phyloP scores from a whole-genome alignment of 192 early-diverging fungal genomes.

The Phycomyces nitens region DNA sequence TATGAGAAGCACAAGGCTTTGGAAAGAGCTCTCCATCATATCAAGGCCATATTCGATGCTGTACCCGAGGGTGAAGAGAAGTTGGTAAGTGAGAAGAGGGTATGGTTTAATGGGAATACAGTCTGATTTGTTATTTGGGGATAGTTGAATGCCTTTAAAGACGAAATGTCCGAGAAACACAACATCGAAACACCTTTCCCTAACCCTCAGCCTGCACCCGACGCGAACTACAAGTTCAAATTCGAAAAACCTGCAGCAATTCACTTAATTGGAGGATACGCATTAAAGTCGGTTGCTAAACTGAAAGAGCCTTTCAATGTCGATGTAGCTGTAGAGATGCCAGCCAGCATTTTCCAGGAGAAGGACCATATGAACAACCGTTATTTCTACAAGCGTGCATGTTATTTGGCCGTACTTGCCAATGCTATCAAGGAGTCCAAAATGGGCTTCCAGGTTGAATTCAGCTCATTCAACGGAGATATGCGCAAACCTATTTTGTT shows the following conservation, averaged over 20 bases:
- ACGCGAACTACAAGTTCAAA: conserved; percentile 74
- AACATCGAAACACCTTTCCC: conserved; percentile 72
- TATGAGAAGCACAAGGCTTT: conserved; percentile 55
- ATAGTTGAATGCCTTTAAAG: conserved; percentile 42
- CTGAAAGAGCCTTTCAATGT: conserved; percentile 65
- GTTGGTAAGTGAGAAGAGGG: conserved; percentile 35
- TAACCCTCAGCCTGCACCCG: conserved; percentile 64
- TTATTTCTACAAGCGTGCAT: conserved; percentile 95
- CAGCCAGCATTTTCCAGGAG: conserved; percentile 74
- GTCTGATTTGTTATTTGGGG: not conserved
- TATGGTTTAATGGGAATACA: conserved; percentile 14
- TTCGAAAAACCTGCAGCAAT: conserved; percentile 73
- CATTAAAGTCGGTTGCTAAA: conserved; percentile 71
- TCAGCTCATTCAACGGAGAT: conserved; percentile 56
- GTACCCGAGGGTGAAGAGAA: conserved; percentile 50
- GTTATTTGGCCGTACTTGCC: conserved; percentile 80
- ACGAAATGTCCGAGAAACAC: conserved; percentile 50
- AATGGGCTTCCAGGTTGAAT: conserved; percentile 47
- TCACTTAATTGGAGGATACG: conserved; percentile 84
- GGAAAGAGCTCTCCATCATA: conserved; percentile 60
- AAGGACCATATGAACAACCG: conserved; percentile 92
- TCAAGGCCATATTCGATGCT: conserved; percentile 67
- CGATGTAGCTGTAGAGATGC: conserved; percentile 93
- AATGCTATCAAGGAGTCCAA: conserved; percentile 45
- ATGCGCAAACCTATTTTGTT: conserved; percentile 60